A percentile compares a stretch with the other conserved stretches of the same genome.
Evolutionary conservation across 257 asterid genomes (phyloP).

Genomic region (Plectranthus barbatus): DNA sequence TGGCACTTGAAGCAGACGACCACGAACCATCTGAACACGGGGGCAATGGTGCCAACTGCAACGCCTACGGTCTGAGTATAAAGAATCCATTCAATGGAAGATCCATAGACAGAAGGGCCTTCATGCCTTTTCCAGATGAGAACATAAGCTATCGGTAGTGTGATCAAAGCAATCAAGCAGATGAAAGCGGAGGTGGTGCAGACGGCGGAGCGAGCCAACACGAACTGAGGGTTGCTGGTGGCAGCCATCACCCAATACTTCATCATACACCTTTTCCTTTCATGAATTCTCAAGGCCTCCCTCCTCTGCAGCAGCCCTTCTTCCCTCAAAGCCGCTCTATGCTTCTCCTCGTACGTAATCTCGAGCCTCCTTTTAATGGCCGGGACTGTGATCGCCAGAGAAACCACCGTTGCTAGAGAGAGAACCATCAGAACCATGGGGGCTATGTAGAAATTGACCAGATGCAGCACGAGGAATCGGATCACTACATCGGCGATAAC

Average conservation of each 20-base stretch:
- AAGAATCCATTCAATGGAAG: background rate
- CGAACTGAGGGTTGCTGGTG: constrained; percentile 21
- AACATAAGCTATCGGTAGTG: background rate
- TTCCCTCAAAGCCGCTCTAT: background rate
- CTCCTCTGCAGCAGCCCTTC: background rate
- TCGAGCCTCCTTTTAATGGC: constrained; percentile 6
- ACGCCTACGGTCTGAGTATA: background rate
- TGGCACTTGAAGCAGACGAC: background rate
- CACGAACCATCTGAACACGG: background rate
- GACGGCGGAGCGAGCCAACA: constrained; percentile 21
- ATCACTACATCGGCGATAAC: constrained; percentile 10
- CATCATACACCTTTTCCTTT: background rate
- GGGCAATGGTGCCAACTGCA: background rate
- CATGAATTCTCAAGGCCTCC: background rate
- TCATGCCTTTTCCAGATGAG: background rate
- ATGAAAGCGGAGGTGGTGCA: constrained; percentile 4
- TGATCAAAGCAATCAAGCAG: background rate
- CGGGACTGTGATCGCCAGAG: constrained; percentile 8
- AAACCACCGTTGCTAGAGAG: constrained; percentile 2
- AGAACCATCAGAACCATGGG: background rate
- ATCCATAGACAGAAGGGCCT: background rate
- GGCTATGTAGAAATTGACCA: background rate
- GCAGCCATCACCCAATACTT: constrained; percentile 9
- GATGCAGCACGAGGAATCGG: background rate
- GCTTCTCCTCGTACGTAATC: constrained; percentile 7